These are phyloP conservation scores for Kandelia obovata DNA, from an alignment of 345 rosid species.

Conservation along the genomic window DNA sequence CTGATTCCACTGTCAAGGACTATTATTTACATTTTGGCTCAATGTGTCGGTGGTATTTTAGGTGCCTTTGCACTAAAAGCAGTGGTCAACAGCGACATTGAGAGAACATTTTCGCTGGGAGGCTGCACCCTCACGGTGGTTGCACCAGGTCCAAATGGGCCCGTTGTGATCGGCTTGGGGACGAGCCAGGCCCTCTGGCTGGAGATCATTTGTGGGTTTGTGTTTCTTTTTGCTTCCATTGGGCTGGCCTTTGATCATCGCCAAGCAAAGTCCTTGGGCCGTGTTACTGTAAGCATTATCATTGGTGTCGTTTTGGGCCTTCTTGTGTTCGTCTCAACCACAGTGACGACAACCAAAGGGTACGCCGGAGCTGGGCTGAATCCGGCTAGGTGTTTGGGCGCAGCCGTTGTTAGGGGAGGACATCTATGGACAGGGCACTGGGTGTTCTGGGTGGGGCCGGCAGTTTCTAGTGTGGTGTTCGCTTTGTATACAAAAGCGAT, in stretches of 20 bases:
- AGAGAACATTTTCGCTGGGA: slow-evolving; percentile 32
- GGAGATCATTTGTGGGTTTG: slow-evolving; percentile 37
- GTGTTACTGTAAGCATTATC: slow-evolving; percentile 25
- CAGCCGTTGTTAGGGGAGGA: slow-evolving; percentile 29
- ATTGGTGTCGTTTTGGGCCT: slow-evolving; percentile 38
- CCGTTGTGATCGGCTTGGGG: slow-evolving; percentile 17
- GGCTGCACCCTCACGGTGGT: slow-evolving; percentile 31
- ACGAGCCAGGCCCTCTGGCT: slow-evolving; percentile 28
- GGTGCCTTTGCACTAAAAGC: slow-evolving; percentile 35
- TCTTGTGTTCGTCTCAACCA: slow-evolving; percentile 38
- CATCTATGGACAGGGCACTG: slow-evolving; percentile 27
- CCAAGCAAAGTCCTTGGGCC: slow-evolving; percentile 36
- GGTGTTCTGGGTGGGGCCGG: slow-evolving; percentile 31
- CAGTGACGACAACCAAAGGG: slow-evolving; percentile 35
- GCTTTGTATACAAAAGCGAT: slow-evolving; percentile 23
- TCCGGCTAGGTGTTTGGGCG: slow-evolving; percentile 51
- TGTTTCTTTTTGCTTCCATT: slow-evolving; percentile 37
- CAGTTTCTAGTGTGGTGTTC: slow-evolving; percentile 4
- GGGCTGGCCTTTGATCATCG: slow-evolving; percentile 45
- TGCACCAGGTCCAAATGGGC: slow-evolving; percentile 29
- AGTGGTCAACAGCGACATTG: slow-evolving; percentile 19
- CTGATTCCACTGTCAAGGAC: slow-evolving; percentile 22
- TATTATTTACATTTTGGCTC: slow-evolving; percentile 29
- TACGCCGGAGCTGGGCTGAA: slow-evolving; percentile 52
- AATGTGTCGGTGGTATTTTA: slow-evolving; percentile 35